Evolutionary conservation across 148 eudicot genomes (phyloP).

Genomic region (Persicaria tinctoria): DNA sequence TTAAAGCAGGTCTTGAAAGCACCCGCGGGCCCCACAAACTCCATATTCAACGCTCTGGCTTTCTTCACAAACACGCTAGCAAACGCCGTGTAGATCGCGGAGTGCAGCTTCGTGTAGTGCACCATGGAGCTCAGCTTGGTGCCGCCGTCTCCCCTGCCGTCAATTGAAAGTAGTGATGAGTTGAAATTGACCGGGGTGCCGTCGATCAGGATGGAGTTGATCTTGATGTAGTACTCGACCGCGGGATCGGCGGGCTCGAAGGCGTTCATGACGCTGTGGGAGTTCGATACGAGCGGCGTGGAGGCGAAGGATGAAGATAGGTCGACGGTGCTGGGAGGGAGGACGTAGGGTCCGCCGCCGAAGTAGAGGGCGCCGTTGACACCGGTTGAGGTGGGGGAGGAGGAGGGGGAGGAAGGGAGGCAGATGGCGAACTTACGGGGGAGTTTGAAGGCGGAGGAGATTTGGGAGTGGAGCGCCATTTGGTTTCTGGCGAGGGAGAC

Average conservation of each 20-base stretch:
- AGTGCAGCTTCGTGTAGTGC: conserved; percentile 23
- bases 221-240: conserved; percentile 21
- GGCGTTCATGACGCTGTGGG: conserved; percentile 4
- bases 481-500: background rate
- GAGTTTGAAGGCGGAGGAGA: background rate
- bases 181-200: conserved; percentile 12
- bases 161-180: conserved; percentile 15
- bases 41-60: conserved; percentile 2
- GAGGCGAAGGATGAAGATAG: conserved; percentile 11
- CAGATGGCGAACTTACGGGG: conserved; percentile 9
- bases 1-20: conserved; percentile 25
- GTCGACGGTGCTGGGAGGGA: conserved; percentile 18
- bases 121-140: conserved; percentile 23
- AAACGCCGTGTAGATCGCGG: conserved; percentile 20
- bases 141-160: conserved; percentile 22
- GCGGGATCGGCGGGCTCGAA: conserved; percentile 13
- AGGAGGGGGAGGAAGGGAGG: background rate
- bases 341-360: conserved; percentile 32
- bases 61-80: conserved; percentile 6
- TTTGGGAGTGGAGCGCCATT: background rate
- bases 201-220: conserved; percentile 17
- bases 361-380: conserved; percentile 26
- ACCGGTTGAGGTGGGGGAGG: background rate
- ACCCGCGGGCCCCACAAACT: conserved; percentile 13
- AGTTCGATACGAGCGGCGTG: conserved; percentile 24